Evolutionary conservation across 371 early-diverging fungal genomes (phyloP), one percentile per base, ranked within the genome.

Genomic region (Mucor circinelloides): DNA sequence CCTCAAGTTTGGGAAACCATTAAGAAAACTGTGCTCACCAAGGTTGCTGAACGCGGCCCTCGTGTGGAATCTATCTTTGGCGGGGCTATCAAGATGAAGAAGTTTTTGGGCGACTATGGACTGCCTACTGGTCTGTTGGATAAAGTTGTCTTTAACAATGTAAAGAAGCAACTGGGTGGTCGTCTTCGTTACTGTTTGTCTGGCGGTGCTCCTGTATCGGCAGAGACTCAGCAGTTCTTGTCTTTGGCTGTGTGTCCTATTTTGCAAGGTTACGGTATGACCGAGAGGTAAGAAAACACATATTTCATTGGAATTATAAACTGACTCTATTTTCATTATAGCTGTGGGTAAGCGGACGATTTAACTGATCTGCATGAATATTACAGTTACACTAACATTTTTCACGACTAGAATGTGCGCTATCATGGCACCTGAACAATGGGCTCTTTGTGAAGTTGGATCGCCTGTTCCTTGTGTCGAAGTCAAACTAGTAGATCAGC

Each of bases 1-100:
- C 95, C 97, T 19, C 94, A 93, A 31, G 96, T 96, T 1, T 95
- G 95, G 95, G 95, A 95, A 76, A 90, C 93, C 10, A 95, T 99
- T 68, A 90, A 95, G 54, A 94, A 93, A 75, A 94, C 94, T 25
- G 89, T 96, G 27, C 78, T 90, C 34, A 81, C 87, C 62, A 91
- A 93, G 72, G 82, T 97, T 34, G 83, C 84, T 46, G 76, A 82
- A 21, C 79, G 87, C 13, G 83, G 89, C 3, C 84, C 93, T 34
- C 58, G 88, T 4, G 79, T 86, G n/a, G 90, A 90, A 68, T 83
- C 72, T 61, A 79, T 97, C 12, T 97, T 97, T 74, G 70, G 87
- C 57, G 75, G 78, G 15, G 94, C 94, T 0, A 89, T 89, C 87
- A 67, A 76, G 82, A 30, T 87, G 88, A 77, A 97, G 94, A 76